Evolutionary conservation across 139 green algal species (phyloP).

Genomic region (Bryopsis sp.): DNA sequence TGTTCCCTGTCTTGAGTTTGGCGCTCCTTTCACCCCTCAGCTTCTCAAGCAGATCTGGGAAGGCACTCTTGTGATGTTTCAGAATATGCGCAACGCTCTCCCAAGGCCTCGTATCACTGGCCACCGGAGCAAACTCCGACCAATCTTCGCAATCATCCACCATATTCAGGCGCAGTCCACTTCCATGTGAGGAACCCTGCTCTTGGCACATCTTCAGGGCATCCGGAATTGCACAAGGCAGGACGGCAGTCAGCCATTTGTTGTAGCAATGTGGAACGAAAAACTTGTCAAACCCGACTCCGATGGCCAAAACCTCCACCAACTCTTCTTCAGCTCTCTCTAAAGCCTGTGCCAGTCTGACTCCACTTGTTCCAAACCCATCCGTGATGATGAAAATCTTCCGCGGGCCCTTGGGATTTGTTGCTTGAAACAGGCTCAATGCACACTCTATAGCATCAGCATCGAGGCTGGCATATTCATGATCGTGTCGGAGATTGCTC

Average conservation of each 20-base stretch:
- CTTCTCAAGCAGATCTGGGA: constrained; percentile 19
- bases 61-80: constrained; percentile 18
- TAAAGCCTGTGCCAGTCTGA: constrained; percentile 24
- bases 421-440: constrained; percentile 13
- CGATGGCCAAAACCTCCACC: constrained; percentile 28
- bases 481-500: neutral
- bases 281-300: constrained; percentile 24
- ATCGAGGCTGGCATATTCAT: constrained; percentile 22
- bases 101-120: neutral
- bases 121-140: constrained; percentile 20
- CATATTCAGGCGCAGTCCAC: neutral
- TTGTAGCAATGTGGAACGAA: constrained; percentile 24
- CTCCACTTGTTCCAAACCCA: constrained; percentile 28
- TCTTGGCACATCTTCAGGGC: constrained; percentile 21
- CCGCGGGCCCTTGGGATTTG: constrained; percentile 14
- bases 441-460: constrained; percentile 26
- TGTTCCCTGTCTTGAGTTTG: constrained; percentile 21
- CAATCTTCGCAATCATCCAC: constrained; percentile 9
- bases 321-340: constrained; percentile 20
- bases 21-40: constrained; percentile 25
- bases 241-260: constrained; percentile 24
- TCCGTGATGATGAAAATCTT: constrained; percentile 31
- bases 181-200: neutral
- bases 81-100: constrained; percentile 20
- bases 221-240: constrained; percentile 25